Percentiles rank a stretch among this genome's conserved stretches.
Conservation (phyloP, 2,329 filamentous ascomycete species). For the Talaromyces piceae region DNA sequence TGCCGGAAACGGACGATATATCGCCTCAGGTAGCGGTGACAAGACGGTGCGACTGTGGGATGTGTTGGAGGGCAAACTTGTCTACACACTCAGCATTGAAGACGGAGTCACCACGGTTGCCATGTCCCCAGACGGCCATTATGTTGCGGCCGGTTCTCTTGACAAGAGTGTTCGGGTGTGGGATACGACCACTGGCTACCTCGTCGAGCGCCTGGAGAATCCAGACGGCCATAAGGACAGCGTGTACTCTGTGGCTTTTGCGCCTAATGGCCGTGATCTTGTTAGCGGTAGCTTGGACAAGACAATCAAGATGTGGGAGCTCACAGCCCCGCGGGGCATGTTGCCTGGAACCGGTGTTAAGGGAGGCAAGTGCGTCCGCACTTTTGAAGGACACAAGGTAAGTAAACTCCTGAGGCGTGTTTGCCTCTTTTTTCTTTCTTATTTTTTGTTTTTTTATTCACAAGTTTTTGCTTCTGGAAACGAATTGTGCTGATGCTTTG, state of each 20-base stretch:
- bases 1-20: slow-evolving; percentile 83
- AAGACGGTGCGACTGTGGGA: slow-evolving; percentile 95
- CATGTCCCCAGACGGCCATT: slow-evolving; percentile 90
- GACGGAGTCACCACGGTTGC: slow-evolving; percentile 97
- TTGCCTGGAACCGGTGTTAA: slow-evolving; percentile 62
- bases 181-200: slow-evolving; percentile 79
- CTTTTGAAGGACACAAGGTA: slow-evolving; percentile 93
- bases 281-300: slow-evolving; percentile 94
- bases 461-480: too few species aligned
- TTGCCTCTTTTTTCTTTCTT: too few species aligned
- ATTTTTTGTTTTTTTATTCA: too few species aligned
- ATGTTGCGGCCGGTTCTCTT: slow-evolving; percentile 86
- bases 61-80: slow-evolving; percentile 73
- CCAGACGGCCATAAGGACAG: slow-evolving; percentile 93
- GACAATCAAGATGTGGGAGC: slow-evolving; percentile 99
- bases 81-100: slow-evolving; percentile 83
- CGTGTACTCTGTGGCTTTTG: slow-evolving; percentile 94
- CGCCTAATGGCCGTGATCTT: slow-evolving; percentile 83
- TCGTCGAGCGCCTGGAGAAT: slow-evolving; percentile 86
- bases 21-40: slow-evolving; percentile 92
- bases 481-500: slow-evolving; percentile 13
- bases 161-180: slow-evolving; percentile 98
- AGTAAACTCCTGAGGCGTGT: slow-evolving; percentile 26
- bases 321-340: slow-evolving; percentile 63
- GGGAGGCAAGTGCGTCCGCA: slow-evolving; percentile 88